Evolutionary conservation across 2,329 filamentous ascomycete genomes (phyloP).

Genomic region (Biscogniauxia marginata): DNA sequence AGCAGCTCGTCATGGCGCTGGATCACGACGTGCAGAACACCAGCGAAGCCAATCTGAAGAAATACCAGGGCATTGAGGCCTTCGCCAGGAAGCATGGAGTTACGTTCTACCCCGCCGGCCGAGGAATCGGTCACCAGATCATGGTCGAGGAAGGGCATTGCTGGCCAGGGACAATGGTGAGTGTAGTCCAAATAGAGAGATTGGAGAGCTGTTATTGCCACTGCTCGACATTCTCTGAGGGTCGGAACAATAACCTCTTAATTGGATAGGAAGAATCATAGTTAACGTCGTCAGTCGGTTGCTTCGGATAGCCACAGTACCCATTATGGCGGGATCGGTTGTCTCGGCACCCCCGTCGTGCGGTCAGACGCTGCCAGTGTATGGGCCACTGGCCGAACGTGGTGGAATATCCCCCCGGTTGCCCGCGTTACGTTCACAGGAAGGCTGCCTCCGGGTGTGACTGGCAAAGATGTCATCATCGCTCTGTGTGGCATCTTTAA

Average conservation of each 20-base stretch:
- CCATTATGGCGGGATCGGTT: too few species aligned
- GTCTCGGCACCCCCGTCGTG: conserved; percentile 77
- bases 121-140: conserved; percentile 87
- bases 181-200: too few species aligned
- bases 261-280: too few species aligned
- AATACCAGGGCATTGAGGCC: conserved; percentile 77
- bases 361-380: conserved; percentile 84
- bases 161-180: conserved; percentile 87
- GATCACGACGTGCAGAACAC: conserved; percentile 61
- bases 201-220: too few species aligned
- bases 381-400: conserved; percentile 79
- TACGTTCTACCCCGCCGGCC: conserved; percentile 72
- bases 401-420: conserved; percentile 80
- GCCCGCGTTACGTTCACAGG: conserved; percentile 61
- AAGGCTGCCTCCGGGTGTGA: conserved; percentile 72
- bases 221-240: too few species aligned
- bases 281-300: conserved; percentile 78
- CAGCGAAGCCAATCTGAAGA: conserved; percentile 72
- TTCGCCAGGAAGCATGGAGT: conserved; percentile 80
- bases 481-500: conserved; percentile 84
- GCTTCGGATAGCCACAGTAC: too few species aligned
- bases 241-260: too few species aligned
- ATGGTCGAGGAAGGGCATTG: conserved; percentile 78
- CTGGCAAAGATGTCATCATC: conserved; percentile 92
- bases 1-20: conserved; percentile 74